Evolutionary conservation across 2,329 filamentous ascomycete species (phyloP), one percentile per base, ranked within the genome.

Genomic region (Thielaviopsis populi): DNA sequence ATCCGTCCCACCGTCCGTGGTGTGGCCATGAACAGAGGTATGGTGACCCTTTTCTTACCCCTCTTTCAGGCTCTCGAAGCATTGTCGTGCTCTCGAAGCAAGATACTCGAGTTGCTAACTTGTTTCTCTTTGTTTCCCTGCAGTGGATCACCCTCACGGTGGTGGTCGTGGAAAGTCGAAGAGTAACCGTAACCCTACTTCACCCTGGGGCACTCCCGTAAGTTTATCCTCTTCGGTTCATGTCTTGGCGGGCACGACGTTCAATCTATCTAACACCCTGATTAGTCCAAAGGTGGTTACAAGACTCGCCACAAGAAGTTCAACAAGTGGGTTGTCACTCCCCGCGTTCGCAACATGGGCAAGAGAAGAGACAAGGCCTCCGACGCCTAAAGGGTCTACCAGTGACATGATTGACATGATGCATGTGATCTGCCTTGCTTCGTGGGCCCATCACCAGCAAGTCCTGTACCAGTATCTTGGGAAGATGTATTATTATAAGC

Each of bases 121-220:
- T 24, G 17, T 37, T 61, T 67, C 54, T 70, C n/a, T 46, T n/a
- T n/a, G 17, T 43, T 8, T 56, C 17, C 30, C 27, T 37, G n/a
- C 15, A 84, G 88, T 85, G 70, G 94, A 99, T 72, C 94, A 99
- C 81, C 94, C 94, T 72, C 94, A 99, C 75, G 94, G 94, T 83
- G 94, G 94, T 88, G 94, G 94, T 76, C 85, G 95, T 81, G 94
- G 94, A 79, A 99, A 99, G 79, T 96, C 91, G 65, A 99, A 99
- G 89, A 91, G 94, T 84, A 96, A 96, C 73, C 85, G 91, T 67
- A 82, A 95, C 73, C 94, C 95, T 41, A 90, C 94, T 70, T 96
- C 90, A 77, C 94, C 94, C 66, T 99, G 95, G 94, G 94, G 95
- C 73, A 87, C 85, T 73, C 92, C 90, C 72, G 91, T 95, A 87